Base-by-base conservation (phyloP, 2,329 filamentous ascomycete genomes). In the Dothiorella sarmentorum region DNA sequence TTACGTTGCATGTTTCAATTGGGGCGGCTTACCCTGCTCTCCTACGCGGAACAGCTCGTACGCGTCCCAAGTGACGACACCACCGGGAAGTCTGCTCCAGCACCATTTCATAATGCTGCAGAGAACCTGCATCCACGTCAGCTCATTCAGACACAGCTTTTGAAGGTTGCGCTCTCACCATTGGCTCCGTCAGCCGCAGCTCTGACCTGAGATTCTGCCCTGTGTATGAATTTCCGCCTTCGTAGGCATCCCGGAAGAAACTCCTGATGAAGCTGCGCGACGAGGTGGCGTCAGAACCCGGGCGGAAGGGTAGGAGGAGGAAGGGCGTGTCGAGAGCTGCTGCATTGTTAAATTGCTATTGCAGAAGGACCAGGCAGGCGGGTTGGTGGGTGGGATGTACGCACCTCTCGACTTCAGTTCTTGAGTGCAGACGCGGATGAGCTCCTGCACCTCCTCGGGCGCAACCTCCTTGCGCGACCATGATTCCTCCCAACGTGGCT, bases 91-190 rank as follows among this genome's bases (percentile, higher is more conserved):
- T 75, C 94, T 85, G 72, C 90, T 92, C 94, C 94, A 99, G 74
- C 93, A 97, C 94, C 94, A 99, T 79, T 97, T 99, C 64, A 94
- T 81, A 40, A 97, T 91, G 67, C 92, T 94, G 63, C 91, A 92
- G 56, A 99, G 83, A 59, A 96, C 91, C 91, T 96, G 60, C 55
- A 64, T 69, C 52, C 68, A 69, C 18, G 56, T 22, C 56, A 60
- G 56, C 59, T 18, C 27, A 53, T 7, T 49, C 24, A n/a, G 24
- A 45, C 11, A 24, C 27, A 40, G 7, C 9, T 60, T 40, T 33
- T 38, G 40, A 49, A 47, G 47, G 56, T 45, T 24, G 60, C 47
- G 57, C 62, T 67, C 85, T 64, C 81, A 97, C 93, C 88, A 96
- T 91, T 60, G 93, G 91, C 74, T 97, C 93, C 24, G 89, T 90